Conservation (phyloP, 768 basidiomycete species). For the Lanmaoa rubissima region DNA sequence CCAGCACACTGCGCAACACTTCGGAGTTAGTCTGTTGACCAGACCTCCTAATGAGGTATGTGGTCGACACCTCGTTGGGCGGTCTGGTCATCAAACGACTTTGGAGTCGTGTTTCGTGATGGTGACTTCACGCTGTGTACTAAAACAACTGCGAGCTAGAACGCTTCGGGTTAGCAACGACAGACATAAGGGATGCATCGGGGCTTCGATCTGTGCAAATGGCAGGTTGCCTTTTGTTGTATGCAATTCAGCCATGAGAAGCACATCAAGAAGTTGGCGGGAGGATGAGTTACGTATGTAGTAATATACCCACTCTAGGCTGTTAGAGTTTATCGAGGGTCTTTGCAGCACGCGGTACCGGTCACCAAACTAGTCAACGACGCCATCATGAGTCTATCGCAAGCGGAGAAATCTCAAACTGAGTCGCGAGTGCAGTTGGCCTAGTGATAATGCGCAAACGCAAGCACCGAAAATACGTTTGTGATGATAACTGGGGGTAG, state of each 20-base stretch:
- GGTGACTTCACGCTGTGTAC: not conserved
- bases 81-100: too few species aligned
- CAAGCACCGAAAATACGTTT: constrained; percentile 18
- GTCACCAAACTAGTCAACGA: not conserved
- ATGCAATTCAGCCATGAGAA: not conserved
- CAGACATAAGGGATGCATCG: not conserved
- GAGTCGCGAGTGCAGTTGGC: not conserved
- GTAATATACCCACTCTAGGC: not conserved
- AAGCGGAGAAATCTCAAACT: too few species aligned
- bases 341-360: not conserved
- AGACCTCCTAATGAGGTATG: too few species aligned
- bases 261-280: too few species aligned
- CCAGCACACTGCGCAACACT: not conserved
- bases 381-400: not conserved
- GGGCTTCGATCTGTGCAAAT: not conserved
- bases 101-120: not conserved
- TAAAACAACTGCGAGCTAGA: too few species aligned
- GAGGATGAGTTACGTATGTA: not conserved
- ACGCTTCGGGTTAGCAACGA: not conserved
- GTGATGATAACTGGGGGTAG: constrained; percentile 11
- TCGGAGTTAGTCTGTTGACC: not conserved
- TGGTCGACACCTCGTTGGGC: too few species aligned
- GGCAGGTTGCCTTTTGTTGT: not conserved
- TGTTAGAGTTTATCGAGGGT: not conserved
- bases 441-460: constrained; percentile 24